A percentile compares a stretch with the other conserved stretches of the same genome.
phyloP scores from a whole-genome alignment of 1,284 basidiomycete genomes.

The Leccinum colubrinum region DNA sequence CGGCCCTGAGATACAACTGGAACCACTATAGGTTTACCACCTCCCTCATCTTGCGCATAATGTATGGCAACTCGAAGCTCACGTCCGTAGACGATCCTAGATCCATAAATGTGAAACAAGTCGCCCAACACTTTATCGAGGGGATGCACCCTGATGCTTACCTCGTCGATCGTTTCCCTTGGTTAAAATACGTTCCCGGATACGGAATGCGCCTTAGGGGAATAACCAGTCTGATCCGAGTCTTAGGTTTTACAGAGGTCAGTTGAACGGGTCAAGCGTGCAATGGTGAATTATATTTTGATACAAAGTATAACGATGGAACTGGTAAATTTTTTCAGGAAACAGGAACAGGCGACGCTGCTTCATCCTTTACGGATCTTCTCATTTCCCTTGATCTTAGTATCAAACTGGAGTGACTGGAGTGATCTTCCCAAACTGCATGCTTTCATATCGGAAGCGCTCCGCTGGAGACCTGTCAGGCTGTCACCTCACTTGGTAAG shows the following conservation, averaged over 20 bases:
- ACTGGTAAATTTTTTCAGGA: slow-evolving; percentile 13
- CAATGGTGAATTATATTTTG: slow-evolving; percentile 37
- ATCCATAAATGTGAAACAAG: slow-evolving; percentile 46
- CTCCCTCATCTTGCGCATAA: slow-evolving; percentile 60
- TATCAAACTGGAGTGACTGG: slow-evolving; percentile 50
- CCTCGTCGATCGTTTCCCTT: slow-evolving; percentile 57
- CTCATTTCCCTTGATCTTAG: slow-evolving; percentile 11
- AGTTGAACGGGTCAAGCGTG: slow-evolving; percentile 42
- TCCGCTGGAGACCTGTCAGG: slow-evolving; percentile 52
- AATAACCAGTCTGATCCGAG: slow-evolving; percentile 52
- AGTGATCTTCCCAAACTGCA: slow-evolving; percentile 50
- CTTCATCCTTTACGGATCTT: slow-evolving; percentile 41
- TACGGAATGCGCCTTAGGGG: slow-evolving; percentile 18
- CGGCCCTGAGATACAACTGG: neutral
- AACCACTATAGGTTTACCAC: slow-evolving; percentile 24
- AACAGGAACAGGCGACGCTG: slow-evolving; percentile 32
- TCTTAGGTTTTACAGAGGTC: slow-evolving; percentile 48
- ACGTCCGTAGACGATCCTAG: slow-evolving; percentile 56
- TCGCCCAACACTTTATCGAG: slow-evolving; percentile 47
- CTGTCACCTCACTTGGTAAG: slow-evolving; percentile 49
- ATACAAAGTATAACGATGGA: slow-evolving; percentile 6
- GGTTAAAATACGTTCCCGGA: slow-evolving; percentile 42
- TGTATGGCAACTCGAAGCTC: slow-evolving; percentile 56
- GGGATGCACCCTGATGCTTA: slow-evolving; percentile 55
- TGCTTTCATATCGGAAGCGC: slow-evolving; percentile 61